These are phyloP conservation scores for Claviceps cyperi DNA, from an alignment of 2,329 filamentous ascomycete species.

Conservation along the genomic window DNA sequence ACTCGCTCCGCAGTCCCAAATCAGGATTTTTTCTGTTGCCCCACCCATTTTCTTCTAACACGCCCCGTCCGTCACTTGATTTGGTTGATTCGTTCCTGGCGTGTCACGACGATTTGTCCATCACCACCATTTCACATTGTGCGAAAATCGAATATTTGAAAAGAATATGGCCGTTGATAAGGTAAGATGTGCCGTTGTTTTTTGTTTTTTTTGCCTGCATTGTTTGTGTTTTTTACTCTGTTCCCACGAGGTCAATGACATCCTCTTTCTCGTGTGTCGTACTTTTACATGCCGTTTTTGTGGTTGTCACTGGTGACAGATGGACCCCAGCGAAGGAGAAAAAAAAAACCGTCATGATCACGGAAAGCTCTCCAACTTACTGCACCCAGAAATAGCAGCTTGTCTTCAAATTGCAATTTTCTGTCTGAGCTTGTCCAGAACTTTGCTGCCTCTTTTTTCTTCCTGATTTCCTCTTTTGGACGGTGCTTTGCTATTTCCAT, in stretches of 20 bases:
- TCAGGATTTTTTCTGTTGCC: conserved; percentile 2
- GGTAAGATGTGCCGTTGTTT: conserved; percentile 3
- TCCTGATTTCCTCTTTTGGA: neutral
- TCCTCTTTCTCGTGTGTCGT: neutral
- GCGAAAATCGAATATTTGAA: neutral
- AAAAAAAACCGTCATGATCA: neutral
- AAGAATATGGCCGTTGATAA: conserved; percentile 11
- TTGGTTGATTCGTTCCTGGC: conserved; percentile 1
- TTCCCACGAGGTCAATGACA: neutral
- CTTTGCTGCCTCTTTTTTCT: neutral
- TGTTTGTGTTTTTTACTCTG: neutral
- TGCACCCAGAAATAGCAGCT: neutral
- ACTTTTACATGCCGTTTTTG: neutral
- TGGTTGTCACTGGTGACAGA: conserved; percentile 3
- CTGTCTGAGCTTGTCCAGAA: neutral
- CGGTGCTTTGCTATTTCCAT: neutral
- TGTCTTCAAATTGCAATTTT: neutral
- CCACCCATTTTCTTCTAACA: neutral
- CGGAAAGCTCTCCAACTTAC: neutral
- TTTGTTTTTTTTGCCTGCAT: neutral
- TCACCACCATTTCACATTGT: neutral
- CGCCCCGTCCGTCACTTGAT: neutral
- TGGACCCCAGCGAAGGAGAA: neutral
- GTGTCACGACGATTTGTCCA: neutral
- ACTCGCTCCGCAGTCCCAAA: neutral